These are phyloP conservation scores for Metschnikowia cerradonensis DNA, from an alignment of 805 yeast genomes.

Conservation along the genomic window DNA sequence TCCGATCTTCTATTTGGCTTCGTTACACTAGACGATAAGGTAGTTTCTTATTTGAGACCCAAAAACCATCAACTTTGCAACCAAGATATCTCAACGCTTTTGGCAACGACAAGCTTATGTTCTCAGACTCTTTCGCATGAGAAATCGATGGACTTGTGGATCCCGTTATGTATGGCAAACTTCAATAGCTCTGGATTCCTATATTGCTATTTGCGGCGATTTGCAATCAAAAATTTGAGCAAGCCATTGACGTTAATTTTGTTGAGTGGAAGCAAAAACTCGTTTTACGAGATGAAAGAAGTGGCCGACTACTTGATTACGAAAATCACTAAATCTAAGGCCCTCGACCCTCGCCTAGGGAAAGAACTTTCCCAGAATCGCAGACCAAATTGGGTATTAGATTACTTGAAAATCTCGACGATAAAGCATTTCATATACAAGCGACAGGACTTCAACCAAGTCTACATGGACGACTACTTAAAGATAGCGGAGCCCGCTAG, in stretches of 20 bases:
- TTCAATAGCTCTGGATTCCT: constrained; percentile 87
- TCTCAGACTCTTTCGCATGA: constrained; percentile 35
- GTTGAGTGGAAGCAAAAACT: constrained; percentile 67
- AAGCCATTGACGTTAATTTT: constrained; percentile 41
- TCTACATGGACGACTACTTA: constrained; percentile 41
- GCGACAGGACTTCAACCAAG: constrained; percentile 64
- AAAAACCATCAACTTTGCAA: constrained; percentile 74
- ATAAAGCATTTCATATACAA: constrained; percentile 81
- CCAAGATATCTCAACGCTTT: constrained; percentile 71
- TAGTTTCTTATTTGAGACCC: constrained; percentile 73
- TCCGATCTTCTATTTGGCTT: constrained; percentile 70
- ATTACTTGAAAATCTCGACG: constrained; percentile 29
- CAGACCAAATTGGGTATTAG: constrained; percentile 3
- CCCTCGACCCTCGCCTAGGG: constrained; percentile 20
- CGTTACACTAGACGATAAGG: constrained; percentile 54
- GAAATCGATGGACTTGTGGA: constrained; percentile 77
- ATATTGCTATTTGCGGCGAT: constrained; percentile 64
- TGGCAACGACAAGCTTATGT: constrained; percentile 55
- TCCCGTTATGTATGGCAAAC: constrained; percentile 87
- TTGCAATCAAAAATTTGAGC: constrained; percentile 18
- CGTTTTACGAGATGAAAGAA: constrained; percentile 71
- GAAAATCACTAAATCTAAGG: constrained; percentile 21
- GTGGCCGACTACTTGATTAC: constrained; percentile 50
- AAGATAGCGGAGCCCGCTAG: constrained; percentile 15
- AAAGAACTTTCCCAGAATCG: constrained; percentile 20